Evolutionary conservation across 2,329 filamentous ascomycete species (phyloP).

Genomic region (Arthroderma sp.): DNA sequence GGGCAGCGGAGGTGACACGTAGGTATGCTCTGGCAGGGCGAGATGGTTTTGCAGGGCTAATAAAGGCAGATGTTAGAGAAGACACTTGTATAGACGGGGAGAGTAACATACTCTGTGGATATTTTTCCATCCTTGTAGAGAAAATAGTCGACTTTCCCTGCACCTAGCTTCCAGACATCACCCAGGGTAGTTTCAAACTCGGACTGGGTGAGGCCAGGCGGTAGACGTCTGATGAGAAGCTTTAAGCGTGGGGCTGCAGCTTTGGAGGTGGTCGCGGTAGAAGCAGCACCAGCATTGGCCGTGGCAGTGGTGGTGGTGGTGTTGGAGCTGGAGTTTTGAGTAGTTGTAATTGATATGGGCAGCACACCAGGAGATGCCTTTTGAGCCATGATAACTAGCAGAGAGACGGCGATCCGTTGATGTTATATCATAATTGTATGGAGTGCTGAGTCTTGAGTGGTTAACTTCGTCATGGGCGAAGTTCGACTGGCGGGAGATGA

Average conservation of each 20-base stretch:
- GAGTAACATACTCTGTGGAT: conserved; percentile 58
- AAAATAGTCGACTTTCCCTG: conserved; percentile 74
- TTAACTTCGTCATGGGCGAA: background rate
- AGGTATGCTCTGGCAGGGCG: conserved; percentile 69
- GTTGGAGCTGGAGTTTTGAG: conserved; percentile 17
- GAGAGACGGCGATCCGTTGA: conserved; percentile 32
- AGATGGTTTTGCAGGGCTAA: conserved; percentile 71
- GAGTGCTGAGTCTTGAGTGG: background rate
- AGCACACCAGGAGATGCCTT: conserved; percentile 23
- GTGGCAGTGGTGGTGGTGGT: conserved; percentile 15
- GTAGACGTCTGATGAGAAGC: conserved; percentile 68
- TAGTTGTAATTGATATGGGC: conserved; percentile 36
- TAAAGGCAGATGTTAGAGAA: background rate
- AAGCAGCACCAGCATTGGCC: conserved; percentile 12
- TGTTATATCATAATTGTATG: background rate
- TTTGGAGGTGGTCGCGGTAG: conserved; percentile 28
- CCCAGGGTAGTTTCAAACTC: conserved; percentile 66
- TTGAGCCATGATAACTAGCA: too few relatives aligned
- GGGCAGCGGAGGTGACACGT: conserved; percentile 58
- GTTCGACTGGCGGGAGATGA: background rate
- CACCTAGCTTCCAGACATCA: conserved; percentile 66
- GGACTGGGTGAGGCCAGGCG: conserved; percentile 66
- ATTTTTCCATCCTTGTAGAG: conserved; percentile 62
- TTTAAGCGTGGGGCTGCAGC: conserved; percentile 56
- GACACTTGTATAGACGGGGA: background rate